Evolutionary conservation across 805 yeast species (phyloP).

Genomic region (Candida sonorensis): DNA sequence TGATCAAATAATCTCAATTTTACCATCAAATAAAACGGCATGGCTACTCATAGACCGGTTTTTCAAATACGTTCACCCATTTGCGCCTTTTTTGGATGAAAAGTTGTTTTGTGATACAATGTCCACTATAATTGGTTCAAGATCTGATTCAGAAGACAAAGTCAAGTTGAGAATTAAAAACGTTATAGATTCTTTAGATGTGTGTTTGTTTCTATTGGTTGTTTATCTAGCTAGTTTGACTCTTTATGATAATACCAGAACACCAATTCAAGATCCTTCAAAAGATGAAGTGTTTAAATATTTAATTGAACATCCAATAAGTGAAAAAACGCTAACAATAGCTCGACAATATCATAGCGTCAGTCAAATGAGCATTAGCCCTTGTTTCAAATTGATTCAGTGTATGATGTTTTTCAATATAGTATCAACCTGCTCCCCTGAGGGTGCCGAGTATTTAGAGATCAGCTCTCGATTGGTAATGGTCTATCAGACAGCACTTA

Average conservation of each 20-base stretch:
- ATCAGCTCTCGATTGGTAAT: slow-evolving; percentile 32
- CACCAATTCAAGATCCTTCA: slow-evolving; percentile 19
- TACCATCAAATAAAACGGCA: slow-evolving; percentile 33
- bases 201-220: slow-evolving; percentile 35
- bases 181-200: slow-evolving; percentile 32
- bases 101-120: slow-evolving; percentile 26
- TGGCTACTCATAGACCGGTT: slow-evolving; percentile 37
- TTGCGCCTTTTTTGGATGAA: slow-evolving; percentile 40
- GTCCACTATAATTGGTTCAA: slow-evolving; percentile 29
- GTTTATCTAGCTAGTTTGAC: slow-evolving; percentile 37
- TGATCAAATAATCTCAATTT: slow-evolving; percentile 19
- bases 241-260: slow-evolving; percentile 20
- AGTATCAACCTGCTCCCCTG: slow-evolving; percentile 39
- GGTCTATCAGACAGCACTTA: slow-evolving; percentile 36
- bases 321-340: slow-evolving; percentile 29
- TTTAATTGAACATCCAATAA: slow-evolving; percentile 33
- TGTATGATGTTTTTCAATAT: slow-evolving; percentile 33
- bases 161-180: slow-evolving; percentile 28
- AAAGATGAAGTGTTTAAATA: slow-evolving; percentile 26
- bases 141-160: slow-evolving; percentile 21
- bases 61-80: slow-evolving; percentile 39
- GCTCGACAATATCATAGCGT: slow-evolving; percentile 35
- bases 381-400: slow-evolving; percentile 37
- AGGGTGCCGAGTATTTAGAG: slow-evolving; percentile 37
- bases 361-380: slow-evolving; percentile 32